Percentiles rank a stretch among this genome's conserved stretches.
phyloP scores from a whole-genome alignment of 1,284 basidiomycete genomes.

The Fomitopsis schrenkii region DNA sequence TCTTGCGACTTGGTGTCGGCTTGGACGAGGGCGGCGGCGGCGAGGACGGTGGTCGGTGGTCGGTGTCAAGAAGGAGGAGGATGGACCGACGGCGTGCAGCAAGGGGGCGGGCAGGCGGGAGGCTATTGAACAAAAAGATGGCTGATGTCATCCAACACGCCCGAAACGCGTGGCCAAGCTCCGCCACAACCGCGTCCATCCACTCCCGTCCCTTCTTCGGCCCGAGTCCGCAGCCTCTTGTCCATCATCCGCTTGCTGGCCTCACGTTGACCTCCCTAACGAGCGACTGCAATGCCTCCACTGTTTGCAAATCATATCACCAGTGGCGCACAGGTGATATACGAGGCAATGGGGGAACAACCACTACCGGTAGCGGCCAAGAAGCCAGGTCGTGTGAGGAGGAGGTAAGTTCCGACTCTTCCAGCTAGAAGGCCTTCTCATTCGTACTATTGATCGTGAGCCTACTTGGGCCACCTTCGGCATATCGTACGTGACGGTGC shows the following conservation, averaged over 20 bases:
- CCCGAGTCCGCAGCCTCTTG: neutral
- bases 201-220: neutral
- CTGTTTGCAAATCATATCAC: no score
- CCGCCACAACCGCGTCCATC: constrained; percentile 1
- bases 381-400: neutral
- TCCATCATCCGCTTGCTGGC: no score
- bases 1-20: neutral
- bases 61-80: neutral
- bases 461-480: neutral
- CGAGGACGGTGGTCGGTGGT: neutral
- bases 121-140: neutral
- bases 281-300: neutral
- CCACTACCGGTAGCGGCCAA: neutral
- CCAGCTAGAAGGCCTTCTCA: neutral
- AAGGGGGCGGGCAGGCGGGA: neutral
- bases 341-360: neutral
- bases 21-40: neutral
- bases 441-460: neutral
- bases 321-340: no score
- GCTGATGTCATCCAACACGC: constrained; percentile 2
- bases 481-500: neutral
- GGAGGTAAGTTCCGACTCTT: neutral
- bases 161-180: neutral
- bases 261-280: neutral
- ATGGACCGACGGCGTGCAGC: neutral